These are phyloP conservation scores for Auriculariales sp. DNA, from an alignment of 768 basidiomycete species.

Conservation along the genomic window DNA sequence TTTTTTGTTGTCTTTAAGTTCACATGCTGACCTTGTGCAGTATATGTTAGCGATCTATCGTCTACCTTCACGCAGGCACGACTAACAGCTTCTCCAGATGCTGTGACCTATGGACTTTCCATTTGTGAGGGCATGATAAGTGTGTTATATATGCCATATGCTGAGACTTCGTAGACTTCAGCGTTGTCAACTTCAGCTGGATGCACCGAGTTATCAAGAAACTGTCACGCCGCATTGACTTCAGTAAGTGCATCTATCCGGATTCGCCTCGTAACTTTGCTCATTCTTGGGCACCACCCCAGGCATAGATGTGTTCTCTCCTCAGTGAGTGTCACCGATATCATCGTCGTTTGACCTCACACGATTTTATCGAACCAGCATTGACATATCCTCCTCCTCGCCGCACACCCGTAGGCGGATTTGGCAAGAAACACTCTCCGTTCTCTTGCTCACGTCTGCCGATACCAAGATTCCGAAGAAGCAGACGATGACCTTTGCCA, in stretches of 20 bases:
- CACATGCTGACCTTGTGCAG: neutral
- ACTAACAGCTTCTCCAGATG: constrained; percentile 18
- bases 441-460: constrained; percentile 45
- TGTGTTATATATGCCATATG: neutral
- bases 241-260: constrained; percentile 33
- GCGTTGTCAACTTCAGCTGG: constrained; percentile 36
- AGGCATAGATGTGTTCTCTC: constrained; percentile 76
- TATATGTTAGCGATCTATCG: neutral
- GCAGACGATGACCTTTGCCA: constrained; percentile 43
- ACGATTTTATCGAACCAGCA: constrained; percentile 18
- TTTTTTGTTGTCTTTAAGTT: neutral
- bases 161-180: constrained; percentile 36
- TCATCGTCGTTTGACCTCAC: neutral
- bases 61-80: too few relatives aligned
- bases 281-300: neutral
- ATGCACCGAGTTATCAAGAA: constrained; percentile 47
- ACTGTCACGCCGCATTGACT: constrained; percentile 53
- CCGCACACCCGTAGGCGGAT: constrained; percentile 54
- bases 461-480: constrained; percentile 42
- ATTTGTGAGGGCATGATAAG: constrained; percentile 30
- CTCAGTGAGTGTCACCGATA: constrained; percentile 28
- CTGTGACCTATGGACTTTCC: constrained; percentile 50
- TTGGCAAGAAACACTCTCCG: constrained; percentile 65
- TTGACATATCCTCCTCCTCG: constrained; percentile 42
- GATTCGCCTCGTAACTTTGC: neutral